phyloP scores from a whole-genome alignment of 2,329 filamentous ascomycete genomes.

The Sporothrix schenckii region DNA sequence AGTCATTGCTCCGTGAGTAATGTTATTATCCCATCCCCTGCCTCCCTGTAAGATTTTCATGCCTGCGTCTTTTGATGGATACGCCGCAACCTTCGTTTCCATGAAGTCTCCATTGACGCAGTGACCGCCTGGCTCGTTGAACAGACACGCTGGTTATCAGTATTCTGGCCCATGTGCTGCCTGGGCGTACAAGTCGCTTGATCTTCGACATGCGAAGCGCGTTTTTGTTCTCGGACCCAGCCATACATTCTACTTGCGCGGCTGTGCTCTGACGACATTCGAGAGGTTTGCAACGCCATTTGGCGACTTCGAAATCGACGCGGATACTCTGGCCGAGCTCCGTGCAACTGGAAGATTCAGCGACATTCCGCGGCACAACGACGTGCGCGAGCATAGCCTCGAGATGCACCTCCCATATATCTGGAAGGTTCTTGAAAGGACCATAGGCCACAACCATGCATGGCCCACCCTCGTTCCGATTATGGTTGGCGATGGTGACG shows the following conservation, averaged over 20 bases:
- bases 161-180: slow-evolving; percentile 92
- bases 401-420: slow-evolving; percentile 98
- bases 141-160: slow-evolving; percentile 86
- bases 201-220: slow-evolving; percentile 79
- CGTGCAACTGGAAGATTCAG: slow-evolving; percentile 58
- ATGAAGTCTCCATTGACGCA: not conserved
- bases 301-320: slow-evolving; percentile 69
- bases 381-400: slow-evolving; percentile 86
- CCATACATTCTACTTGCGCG: slow-evolving; percentile 79
- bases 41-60: slow-evolving; percentile 33
- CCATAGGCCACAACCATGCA: slow-evolving; percentile 47
- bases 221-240: slow-evolving; percentile 93
- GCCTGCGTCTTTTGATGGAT: not conserved
- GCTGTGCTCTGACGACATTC: slow-evolving; percentile 75
- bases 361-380: slow-evolving; percentile 66
- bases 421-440: slow-evolving; percentile 69
- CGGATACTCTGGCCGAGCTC: slow-evolving; percentile 55
- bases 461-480: slow-evolving; percentile 83
- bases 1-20: slow-evolving; percentile 85
- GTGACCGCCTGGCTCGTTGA: no score
- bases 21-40: not conserved
- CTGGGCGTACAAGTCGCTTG: slow-evolving; percentile 89
- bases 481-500: slow-evolving; percentile 75
- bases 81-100: not conserved
- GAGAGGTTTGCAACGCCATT: slow-evolving; percentile 73